Evolutionary conservation across 2,329 filamentous ascomycete species (phyloP).

Genomic region (Fusarium poae): DNA sequence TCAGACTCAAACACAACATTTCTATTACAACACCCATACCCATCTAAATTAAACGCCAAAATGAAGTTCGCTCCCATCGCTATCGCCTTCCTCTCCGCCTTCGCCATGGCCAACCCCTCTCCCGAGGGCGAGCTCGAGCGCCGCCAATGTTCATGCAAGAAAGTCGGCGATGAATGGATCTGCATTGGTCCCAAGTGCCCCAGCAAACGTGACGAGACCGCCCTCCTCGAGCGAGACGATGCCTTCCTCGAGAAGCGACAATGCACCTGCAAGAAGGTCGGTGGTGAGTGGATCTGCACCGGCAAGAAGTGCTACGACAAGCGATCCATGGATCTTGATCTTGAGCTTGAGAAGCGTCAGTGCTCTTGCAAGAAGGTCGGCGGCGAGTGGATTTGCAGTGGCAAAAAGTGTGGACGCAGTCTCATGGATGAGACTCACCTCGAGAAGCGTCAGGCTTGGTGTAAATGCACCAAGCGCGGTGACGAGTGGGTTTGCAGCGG

Average conservation of each 20-base stretch:
- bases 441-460: constrained; percentile 3
- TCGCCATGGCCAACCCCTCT: constrained; percentile 17
- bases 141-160: constrained; percentile 16
- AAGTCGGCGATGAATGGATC: constrained; percentile 12
- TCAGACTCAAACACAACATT: not conserved
- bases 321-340: not conserved
- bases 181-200: constrained; percentile 7
- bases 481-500: constrained; percentile 17
- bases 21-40: no score
- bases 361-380: constrained; percentile 18
- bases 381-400: constrained; percentile 19
- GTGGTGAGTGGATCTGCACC: constrained; percentile 8
- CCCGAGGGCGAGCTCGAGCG: not conserved
- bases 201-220: not conserved
- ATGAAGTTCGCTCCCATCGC: constrained; percentile 25
- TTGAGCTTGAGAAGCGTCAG: not conserved
- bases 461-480: constrained; percentile 14
- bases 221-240: not conserved
- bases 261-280: constrained; percentile 20
- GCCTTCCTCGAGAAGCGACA: not conserved
- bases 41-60: not conserved
- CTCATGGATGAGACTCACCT: not conserved
- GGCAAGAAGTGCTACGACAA: constrained; percentile 15
- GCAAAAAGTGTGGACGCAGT: constrained; percentile 7
- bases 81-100: constrained; percentile 24